These are phyloP conservation scores for Psilocybe subaeruginosa DNA, from an alignment of 768 basidiomycete genomes.

Conservation along the genomic window DNA sequence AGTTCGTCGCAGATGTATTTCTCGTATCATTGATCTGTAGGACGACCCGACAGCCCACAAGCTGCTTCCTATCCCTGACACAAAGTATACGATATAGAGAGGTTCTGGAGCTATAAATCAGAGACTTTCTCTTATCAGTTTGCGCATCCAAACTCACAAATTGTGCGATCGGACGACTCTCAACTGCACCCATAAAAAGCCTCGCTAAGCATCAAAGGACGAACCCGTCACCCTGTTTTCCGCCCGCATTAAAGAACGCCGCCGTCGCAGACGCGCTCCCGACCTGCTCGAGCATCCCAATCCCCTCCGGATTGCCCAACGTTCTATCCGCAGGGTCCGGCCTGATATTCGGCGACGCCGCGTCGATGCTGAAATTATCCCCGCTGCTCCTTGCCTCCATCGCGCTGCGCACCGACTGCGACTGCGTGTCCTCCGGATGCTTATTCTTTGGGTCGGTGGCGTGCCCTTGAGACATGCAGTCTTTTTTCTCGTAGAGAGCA, in stretches of 20 bases:
- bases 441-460: neutral
- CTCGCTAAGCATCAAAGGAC: neutral
- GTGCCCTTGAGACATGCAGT: slow-evolving; percentile 6
- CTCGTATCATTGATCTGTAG: no score
- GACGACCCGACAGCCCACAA: no score
- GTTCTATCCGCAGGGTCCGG: slow-evolving; percentile 11
- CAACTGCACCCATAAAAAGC: neutral
- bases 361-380: slow-evolving; percentile 5
- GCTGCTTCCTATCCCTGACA: no score
- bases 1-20: no score
- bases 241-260: slow-evolving; percentile 18
- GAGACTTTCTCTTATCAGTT: no score
- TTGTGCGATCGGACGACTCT: neutral
- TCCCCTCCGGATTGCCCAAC: slow-evolving; percentile 23
- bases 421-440: slow-evolving; percentile 3
- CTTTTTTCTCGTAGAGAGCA: neutral
- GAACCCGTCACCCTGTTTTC: slow-evolving; percentile 15
- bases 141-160: no score
- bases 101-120: no score
- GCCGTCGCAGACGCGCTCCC: slow-evolving; percentile 24
- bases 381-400: neutral
- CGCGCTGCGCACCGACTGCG: slow-evolving; percentile 2
- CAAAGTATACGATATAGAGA: no score
- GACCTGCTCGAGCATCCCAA: slow-evolving; percentile 27
- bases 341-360: slow-evolving; percentile 14